A percentile compares a stretch with the other conserved stretches of the same genome.
Evolutionary conservation across 805 yeast species (phyloP).

Genomic region (Metschnikowia kofuensis): DNA sequence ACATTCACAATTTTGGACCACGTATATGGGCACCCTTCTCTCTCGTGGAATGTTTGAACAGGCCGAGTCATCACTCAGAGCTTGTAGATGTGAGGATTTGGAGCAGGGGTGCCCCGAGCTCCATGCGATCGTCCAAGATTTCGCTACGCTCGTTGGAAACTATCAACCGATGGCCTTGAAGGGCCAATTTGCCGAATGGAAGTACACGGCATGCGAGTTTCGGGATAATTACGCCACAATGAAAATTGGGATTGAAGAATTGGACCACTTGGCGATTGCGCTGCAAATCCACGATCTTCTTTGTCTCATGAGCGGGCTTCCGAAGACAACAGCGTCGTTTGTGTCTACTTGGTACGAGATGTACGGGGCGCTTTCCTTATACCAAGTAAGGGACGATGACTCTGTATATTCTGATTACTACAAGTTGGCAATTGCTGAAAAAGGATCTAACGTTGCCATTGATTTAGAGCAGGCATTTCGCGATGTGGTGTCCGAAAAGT

Average conservation of each 20-base stretch:
- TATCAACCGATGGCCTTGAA: slow-evolving; percentile 41
- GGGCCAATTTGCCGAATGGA: slow-evolving; percentile 49
- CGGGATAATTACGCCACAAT: slow-evolving; percentile 38
- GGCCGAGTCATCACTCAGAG: slow-evolving; percentile 47
- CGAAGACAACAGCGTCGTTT: slow-evolving; percentile 47
- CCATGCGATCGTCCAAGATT: slow-evolving; percentile 39
- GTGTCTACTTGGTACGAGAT: slow-evolving; percentile 70
- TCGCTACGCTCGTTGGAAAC: slow-evolving; percentile 35
- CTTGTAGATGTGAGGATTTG: slow-evolving; percentile 43
- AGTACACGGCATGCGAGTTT: slow-evolving; percentile 46
- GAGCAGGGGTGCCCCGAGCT: slow-evolving; percentile 29
- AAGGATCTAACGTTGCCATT: slow-evolving; percentile 14
- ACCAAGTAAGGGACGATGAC: slow-evolving; percentile 50
- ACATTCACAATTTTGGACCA: slow-evolving; percentile 61
- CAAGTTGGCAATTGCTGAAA: slow-evolving; percentile 31
- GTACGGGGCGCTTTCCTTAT: slow-evolving; percentile 52
- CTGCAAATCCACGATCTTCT: slow-evolving; percentile 42
- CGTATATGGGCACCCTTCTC: slow-evolving; percentile 52
- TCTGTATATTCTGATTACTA: slow-evolving; percentile 33
- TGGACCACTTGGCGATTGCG: slow-evolving; percentile 27
- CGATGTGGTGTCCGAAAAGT: slow-evolving; percentile 54
- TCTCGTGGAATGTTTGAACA: slow-evolving; percentile 60
- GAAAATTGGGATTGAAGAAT: slow-evolving; percentile 21
- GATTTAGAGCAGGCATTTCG: slow-evolving; percentile 40
- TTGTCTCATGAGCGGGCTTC: slow-evolving; percentile 45